Base-by-base conservation (phyloP, 352 stramenopile species). In the Phytopythium helicoides region DNA sequence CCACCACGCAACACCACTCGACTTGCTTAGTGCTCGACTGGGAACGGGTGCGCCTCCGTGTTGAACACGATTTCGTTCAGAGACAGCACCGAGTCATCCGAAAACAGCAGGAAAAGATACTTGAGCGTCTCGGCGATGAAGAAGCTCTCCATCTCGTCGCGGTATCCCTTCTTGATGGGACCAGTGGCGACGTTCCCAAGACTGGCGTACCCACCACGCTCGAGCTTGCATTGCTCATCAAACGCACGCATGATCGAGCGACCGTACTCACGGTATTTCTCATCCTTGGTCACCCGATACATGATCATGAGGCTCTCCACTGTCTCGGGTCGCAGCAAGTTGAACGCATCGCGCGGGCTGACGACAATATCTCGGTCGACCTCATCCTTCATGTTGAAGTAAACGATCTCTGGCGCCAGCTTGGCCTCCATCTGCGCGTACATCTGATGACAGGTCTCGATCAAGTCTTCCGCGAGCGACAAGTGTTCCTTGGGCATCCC, bases 41-140 rank as follows among this genome's bases (percentile, higher is more conserved):
- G 73, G 50, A 96, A 82, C 36, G 87, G 78, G 59, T 97, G 89
- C 0, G 79, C 89, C 66, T 96, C 86, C 1, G 89, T 96, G 48
- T 90, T 96, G 61, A 97, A 94, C 41, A 97, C 82, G 38, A 92
- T 86, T 47, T 94, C 60, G 47, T 95, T 72, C 35, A 97, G 64
- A 18, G 72, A 52, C n/a, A 95, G 47, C 48, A 95, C 64, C n/a
- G 70, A 69, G 50, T 95, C 77, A 48, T 94, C 78, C 21, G 70
- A 87, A 62, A 97, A 97, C 21, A 97, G 73, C 51, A 98, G 60
- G 62, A 96, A 97, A 35, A 98, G 70, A 68, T 97, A 98, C 76
- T 98, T 98, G 63, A 97, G 80, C 56, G 92, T 97, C 76, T 97
- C 90, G 23, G 85, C 87, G 53, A 97, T 67, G 61, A 97, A 97